Evolutionary conservation across 495 filamentous ascomycete genomes (phyloP).

Genomic region (Xanthoparmelia taractica): DNA sequence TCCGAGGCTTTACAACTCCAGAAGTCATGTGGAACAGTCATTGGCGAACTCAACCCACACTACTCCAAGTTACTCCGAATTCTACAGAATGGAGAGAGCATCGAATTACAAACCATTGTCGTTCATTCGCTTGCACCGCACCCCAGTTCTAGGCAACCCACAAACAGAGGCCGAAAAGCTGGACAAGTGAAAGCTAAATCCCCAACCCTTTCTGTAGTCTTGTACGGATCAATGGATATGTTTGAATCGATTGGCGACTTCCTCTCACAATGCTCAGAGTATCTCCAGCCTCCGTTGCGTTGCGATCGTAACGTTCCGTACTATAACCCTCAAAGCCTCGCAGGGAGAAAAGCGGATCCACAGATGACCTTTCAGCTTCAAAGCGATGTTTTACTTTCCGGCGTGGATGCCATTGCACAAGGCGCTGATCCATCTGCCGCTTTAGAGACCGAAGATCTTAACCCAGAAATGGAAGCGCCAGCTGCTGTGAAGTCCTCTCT

Average conservation of each 20-base stretch:
- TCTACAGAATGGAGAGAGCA: background rate
- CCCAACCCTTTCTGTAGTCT: conserved; percentile 16
- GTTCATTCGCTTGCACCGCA: background rate
- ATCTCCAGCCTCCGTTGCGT: conserved; percentile 34
- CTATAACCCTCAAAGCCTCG: conserved; percentile 39
- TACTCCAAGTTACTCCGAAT: conserved; percentile 10
- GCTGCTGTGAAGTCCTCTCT: conserved; percentile 27
- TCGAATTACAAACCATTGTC: conserved; percentile 9
- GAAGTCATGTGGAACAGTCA: background rate
- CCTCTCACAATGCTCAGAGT: conserved; percentile 29
- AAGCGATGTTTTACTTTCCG: background rate
- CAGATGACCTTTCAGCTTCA: conserved; percentile 22
- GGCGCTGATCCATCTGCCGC: conserved; percentile 12
- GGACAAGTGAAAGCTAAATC: too few relatives aligned
- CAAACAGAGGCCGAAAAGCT: background rate
- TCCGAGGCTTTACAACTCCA: background rate
- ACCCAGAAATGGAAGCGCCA: conserved; percentile 25
- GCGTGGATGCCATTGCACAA: background rate
- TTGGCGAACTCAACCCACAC: conserved; percentile 10
- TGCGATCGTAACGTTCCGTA: conserved; percentile 33
- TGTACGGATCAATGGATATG: conserved; percentile 29
- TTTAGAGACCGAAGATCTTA: conserved; percentile 25
- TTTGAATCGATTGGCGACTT: conserved; percentile 32
- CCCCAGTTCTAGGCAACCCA: background rate
- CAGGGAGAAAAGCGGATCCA: conserved; percentile 23